These are phyloP conservation scores for Dothiorella sarmentorum DNA, from an alignment of 2,329 filamentous ascomycete species.

Conservation along the genomic window DNA sequence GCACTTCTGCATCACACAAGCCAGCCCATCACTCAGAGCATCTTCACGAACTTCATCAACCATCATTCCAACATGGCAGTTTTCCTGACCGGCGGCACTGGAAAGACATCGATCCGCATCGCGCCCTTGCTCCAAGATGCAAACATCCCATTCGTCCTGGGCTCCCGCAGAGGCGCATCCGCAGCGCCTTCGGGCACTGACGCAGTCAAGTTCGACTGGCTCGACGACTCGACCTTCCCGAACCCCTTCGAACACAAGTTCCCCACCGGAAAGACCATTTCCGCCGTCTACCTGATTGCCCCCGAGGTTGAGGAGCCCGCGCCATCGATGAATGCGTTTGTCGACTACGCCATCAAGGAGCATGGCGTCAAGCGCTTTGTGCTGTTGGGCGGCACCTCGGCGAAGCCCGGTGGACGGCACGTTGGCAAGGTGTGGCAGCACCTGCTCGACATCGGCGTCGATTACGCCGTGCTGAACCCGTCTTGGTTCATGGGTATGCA, in stretches of 20 bases:
- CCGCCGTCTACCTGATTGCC: constrained; percentile 43
- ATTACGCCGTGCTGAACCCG: constrained; percentile 40
- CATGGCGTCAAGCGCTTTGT: constrained; percentile 45
- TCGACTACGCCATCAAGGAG: constrained; percentile 36
- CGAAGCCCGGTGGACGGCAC: constrained; percentile 36
- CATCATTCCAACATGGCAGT: constrained; percentile 29
- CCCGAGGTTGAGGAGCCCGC: constrained; percentile 35
- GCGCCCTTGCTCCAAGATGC: constrained; percentile 32
- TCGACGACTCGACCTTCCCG: constrained; percentile 40
- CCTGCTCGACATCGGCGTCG: constrained; percentile 37
- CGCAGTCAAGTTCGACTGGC: constrained; percentile 45
- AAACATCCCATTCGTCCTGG: constrained; percentile 29
- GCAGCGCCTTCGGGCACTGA: not conserved
- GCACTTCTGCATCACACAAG: not conserved
- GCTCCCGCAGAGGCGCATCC: constrained; percentile 32
- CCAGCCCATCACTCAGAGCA: not conserved
- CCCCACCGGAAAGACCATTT: constrained; percentile 24
- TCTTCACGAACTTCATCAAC: not conserved
- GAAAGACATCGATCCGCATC: constrained; percentile 44
- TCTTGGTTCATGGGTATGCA: constrained; percentile 49
- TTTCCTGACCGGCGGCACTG: constrained; percentile 46
- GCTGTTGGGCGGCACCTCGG: constrained; percentile 40
- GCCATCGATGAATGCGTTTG: constrained; percentile 39
- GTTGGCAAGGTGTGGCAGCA: constrained; percentile 41
- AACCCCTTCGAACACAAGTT: constrained; percentile 29